Evolutionary conservation across 768 basidiomycete species (phyloP).

Genomic region (Phlebiopsis flavidoalba): DNA sequence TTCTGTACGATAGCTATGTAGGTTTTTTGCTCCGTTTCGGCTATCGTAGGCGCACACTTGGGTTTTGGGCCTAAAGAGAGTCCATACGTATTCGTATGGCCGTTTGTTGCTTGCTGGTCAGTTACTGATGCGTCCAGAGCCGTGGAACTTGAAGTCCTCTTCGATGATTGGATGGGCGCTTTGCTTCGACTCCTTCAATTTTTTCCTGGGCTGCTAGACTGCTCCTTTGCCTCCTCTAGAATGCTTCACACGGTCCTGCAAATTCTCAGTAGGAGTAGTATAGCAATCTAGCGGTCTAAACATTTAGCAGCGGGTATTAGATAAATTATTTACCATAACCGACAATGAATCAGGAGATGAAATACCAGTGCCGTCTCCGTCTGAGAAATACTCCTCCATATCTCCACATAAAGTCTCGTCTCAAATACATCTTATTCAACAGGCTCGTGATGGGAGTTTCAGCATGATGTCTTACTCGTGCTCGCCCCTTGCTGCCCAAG

Average conservation of each 20-base stretch:
- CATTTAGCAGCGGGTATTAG: too few relatives aligned
- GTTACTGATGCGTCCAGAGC: background rate
- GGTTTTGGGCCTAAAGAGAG: background rate
- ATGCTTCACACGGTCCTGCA: background rate
- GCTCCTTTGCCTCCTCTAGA: background rate
- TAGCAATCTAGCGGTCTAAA: background rate
- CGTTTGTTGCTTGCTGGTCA: background rate
- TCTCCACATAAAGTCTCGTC: background rate
- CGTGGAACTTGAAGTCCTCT: background rate
- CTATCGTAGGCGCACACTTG: background rate
- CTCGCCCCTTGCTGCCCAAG: slow-evolving; percentile 1
- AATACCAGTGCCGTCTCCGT: background rate
- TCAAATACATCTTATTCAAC: background rate
- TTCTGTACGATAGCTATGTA: background rate
- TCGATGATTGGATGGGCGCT: background rate
- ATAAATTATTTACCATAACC: too few relatives aligned
- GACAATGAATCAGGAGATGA: too few relatives aligned
- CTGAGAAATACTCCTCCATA: background rate
- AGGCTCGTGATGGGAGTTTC: background rate
- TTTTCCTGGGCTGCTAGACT: background rate
- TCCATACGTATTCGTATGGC: slow-evolving; percentile 5
- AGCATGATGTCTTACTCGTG: background rate
- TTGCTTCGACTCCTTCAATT: background rate
- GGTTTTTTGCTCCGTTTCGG: background rate
- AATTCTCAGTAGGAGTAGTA: background rate